phyloP scores from a whole-genome alignment of 164 flowering plant genomes.

The Protea cynaroides region DNA sequence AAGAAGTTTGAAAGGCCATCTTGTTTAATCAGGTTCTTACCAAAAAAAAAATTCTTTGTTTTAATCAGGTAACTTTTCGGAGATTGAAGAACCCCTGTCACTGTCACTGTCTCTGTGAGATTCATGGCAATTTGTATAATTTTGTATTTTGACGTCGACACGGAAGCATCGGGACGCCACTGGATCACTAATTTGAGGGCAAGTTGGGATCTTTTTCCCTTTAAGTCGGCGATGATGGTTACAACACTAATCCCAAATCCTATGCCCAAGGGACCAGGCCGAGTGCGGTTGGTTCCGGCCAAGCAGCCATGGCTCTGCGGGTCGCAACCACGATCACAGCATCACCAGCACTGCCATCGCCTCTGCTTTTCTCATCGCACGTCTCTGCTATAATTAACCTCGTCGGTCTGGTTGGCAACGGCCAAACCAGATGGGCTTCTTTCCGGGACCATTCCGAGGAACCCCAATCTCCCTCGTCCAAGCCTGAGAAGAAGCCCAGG shows the following conservation, averaged over 20 bases:
- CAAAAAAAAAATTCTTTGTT: too few species aligned
- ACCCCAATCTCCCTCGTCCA: not conserved
- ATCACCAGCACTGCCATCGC: not conserved
- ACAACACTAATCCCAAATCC: not conserved
- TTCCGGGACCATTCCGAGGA: not conserved
- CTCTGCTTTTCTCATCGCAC: not conserved
- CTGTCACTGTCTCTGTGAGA: too few species aligned
- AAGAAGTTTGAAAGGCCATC: too few species aligned
- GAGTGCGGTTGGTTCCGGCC: not conserved
- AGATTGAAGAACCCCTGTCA: too few species aligned
- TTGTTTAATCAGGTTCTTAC: too few species aligned
- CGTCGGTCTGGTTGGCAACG: not conserved
- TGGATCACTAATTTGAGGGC: too few species aligned
- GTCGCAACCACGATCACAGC: slow-evolving; percentile 2
- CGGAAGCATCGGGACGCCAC: not conserved
- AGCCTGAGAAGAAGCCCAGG: slow-evolving; percentile 40
- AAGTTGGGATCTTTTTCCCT: too few species aligned
- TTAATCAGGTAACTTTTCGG: too few species aligned
- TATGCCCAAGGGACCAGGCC: not conserved
- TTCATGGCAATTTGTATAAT: too few species aligned
- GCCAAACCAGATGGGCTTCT: not conserved
- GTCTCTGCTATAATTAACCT: not conserved
- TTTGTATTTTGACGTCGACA: too few species aligned
- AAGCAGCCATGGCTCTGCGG: slow-evolving; percentile 8
- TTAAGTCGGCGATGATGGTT: not conserved